Evolutionary conservation across 179 eudicot species (phyloP), one percentile per base, ranked within the genome.

Genomic region (Patellifolia procumbens): DNA sequence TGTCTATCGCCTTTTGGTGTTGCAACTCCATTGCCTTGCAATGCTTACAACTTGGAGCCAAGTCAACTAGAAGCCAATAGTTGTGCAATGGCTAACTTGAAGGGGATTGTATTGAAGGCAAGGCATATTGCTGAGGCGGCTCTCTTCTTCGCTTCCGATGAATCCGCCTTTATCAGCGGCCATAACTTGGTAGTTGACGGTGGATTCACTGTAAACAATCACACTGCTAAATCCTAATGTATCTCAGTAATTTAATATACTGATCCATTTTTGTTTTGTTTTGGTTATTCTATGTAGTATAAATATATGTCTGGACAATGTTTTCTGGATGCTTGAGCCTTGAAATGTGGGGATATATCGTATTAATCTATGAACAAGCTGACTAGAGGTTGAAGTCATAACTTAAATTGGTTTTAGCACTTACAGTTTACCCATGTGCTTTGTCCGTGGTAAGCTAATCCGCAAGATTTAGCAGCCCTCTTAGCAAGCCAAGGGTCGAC

Each of bases 91-190:
- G 87, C 84, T 7, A 83, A 72, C 64, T 69, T 91, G 56, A 90
- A 88, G 70, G 97, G 94, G 6, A 45, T 86, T 2, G 86, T 84
- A 5, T 37, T 91, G 74, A 90, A 86, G 81, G 80, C 92, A 1
- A 85, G 68, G 46, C 91, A 91, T 32, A 46, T 91, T 1, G 97
- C 94, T 0, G 83, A 90, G 80, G 89, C 97, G 1, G 92, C 91
- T 5, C 81, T 91, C 58, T 91, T 85, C 78, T 86, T 90, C 4
- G 94, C 92, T 37, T 90, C 92, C 0, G 90, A 91, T 68, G 94
- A 91, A 61, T 88, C 97, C 2, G 86, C 82, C 46, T 91, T 76
- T 46, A 78, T 87, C 13, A 87, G 85, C 28, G 97, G 94, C 26
- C 92, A 86, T 35, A 85, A 91, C 65, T 74, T 91, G 78, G 83